Base-by-base conservation (phyloP, 768 basidiomycete genomes). In the Leccinum ochraceum region DNA sequence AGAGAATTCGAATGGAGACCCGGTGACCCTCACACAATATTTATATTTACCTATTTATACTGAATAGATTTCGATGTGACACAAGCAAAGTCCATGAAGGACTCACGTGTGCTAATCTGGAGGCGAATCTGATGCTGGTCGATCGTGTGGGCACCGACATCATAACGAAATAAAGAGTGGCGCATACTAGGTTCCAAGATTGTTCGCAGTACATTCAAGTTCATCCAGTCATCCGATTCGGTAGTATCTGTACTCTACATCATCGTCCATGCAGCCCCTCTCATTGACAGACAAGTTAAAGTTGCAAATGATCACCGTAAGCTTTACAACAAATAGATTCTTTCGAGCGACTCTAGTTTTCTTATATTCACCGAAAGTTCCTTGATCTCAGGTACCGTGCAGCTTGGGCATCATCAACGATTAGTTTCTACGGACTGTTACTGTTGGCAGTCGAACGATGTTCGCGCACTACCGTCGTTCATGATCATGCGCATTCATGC, bases 171-270 rank as follows among this genome's bases (percentile, higher is more conserved):
- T 42, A 5, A 34, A n/a, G 42, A 42, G 42, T n/a, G 42, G 42
- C 8, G 2, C 17, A 42, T 13, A 6, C 28, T 42, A 42, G 42
- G 9, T n/a, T 9, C 42, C 39, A 42, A 42, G 17, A 42, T 42
- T 42, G 42, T 3, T 42, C 8, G 17, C n/a, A 11, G 46, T 14
- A 10, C 53, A 54, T 54, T 22, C 11, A 22, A 14, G n/a, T 54
- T 22, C 13, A 20, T 53, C 46, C 50, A 16, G 51, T 24, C 91
- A 94, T 22, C 85, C 86, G 60, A 94, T 91, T 56, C 74, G 78
- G 74, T 87, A 92, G 71, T 89, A 84, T 14, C 80, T 77, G 65
- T 94, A 94, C 67, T 84, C 83, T 32, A 90, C 83, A 61, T 87
- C 81, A 58, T 85, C 77, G 32, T 72, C 74, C 32, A 67, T 66